phyloP scores from a whole-genome alignment of 1,139 yeast species.

The Blastobotrys ciferrii region DNA sequence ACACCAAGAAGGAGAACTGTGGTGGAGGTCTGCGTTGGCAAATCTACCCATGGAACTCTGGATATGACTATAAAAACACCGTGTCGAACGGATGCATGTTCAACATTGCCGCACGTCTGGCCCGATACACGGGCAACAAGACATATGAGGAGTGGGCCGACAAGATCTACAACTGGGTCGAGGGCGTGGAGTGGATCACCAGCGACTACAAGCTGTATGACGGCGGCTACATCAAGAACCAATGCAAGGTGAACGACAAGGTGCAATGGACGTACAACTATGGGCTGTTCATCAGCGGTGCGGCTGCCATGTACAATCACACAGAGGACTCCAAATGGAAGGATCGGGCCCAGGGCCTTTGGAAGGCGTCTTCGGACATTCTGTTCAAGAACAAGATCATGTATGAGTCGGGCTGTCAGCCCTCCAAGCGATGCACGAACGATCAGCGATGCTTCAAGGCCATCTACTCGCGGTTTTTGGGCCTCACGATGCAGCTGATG shows the following conservation, averaged over 20 bases:
- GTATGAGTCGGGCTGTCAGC: conserved; percentile 84
- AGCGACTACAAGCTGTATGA: conserved; percentile 50
- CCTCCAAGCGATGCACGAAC: conserved; percentile 59
- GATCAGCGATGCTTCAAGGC: conserved; percentile 93
- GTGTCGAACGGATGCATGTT: conserved; percentile 90
- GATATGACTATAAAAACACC: conserved; percentile 87
- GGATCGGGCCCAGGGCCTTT: conserved; percentile 42
- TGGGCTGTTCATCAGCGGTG: conserved; percentile 76
- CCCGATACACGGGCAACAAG: conserved; percentile 70
- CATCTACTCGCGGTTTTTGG: conserved; percentile 71
- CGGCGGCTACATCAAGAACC: conserved; percentile 65
- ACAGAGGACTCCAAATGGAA: conserved; percentile 72
- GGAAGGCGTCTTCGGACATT: conserved; percentile 49
- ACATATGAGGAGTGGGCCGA: conserved; percentile 81
- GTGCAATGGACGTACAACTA: conserved; percentile 88
- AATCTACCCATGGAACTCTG: conserved; percentile 90
- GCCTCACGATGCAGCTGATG: conserved; percentile 67
- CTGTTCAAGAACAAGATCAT: conserved; percentile 62
- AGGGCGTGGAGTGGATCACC: conserved; percentile 53
- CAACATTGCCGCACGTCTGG: conserved; percentile 83
- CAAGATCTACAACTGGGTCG: conserved; percentile 79
- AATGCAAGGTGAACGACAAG: conserved; percentile 59
- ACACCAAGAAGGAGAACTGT: conserved; percentile 50
- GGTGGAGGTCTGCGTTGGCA: conserved; percentile 96
- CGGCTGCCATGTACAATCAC: conserved; percentile 76